These are phyloP conservation scores for Coniosporium apollinis DNA, from an alignment of 495 filamentous ascomycete species.

Conservation along the genomic window DNA sequence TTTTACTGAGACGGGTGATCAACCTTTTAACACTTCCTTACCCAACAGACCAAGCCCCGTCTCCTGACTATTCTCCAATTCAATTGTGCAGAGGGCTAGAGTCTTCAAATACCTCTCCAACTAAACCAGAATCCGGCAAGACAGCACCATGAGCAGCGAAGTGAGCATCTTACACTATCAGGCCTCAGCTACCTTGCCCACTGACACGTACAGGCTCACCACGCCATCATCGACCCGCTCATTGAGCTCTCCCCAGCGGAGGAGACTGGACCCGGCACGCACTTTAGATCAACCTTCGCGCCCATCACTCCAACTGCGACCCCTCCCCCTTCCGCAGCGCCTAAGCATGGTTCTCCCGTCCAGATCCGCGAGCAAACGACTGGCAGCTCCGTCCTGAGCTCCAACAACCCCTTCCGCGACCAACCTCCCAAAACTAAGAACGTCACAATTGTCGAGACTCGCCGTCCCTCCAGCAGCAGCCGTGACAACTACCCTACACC, in stretches of 20 bases:
- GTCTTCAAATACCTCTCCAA: too few relatives aligned
- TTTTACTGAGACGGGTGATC: too few relatives aligned
- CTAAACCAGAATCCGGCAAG: too few relatives aligned
- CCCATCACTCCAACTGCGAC: slow-evolving; percentile 6
- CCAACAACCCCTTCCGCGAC: slow-evolving; percentile 22
- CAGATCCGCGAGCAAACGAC: slow-evolving; percentile 11
- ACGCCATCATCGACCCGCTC: slow-evolving; percentile 42
- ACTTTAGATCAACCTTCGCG: slow-evolving; percentile 26
- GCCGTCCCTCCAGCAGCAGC: slow-evolving; percentile 8
- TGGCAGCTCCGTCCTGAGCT: slow-evolving; percentile 11
- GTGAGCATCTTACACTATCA: too few relatives aligned
- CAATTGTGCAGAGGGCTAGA: too few relatives aligned
- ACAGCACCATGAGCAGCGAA: too few relatives aligned
- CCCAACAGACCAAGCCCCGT: too few relatives aligned
- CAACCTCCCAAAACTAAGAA: slow-evolving; percentile 11
- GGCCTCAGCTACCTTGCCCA: too few relatives aligned
- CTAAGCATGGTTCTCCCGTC: slow-evolving; percentile 5
- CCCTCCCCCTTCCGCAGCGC: slow-evolving; percentile 12
- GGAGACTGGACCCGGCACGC: slow-evolving; percentile 34
- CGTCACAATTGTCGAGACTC: slow-evolving; percentile 18
- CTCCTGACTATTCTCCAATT: too few relatives aligned
- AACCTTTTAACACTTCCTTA: too few relatives aligned
- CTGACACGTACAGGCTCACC: slow-evolving; percentile 27
- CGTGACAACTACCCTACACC: slow-evolving; percentile 13
- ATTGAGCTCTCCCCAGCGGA: slow-evolving; percentile 34